phyloP scores from a whole-genome alignment of 2,329 filamentous ascomycete genomes.

The Scopulariopsis brevicaulis region DNA sequence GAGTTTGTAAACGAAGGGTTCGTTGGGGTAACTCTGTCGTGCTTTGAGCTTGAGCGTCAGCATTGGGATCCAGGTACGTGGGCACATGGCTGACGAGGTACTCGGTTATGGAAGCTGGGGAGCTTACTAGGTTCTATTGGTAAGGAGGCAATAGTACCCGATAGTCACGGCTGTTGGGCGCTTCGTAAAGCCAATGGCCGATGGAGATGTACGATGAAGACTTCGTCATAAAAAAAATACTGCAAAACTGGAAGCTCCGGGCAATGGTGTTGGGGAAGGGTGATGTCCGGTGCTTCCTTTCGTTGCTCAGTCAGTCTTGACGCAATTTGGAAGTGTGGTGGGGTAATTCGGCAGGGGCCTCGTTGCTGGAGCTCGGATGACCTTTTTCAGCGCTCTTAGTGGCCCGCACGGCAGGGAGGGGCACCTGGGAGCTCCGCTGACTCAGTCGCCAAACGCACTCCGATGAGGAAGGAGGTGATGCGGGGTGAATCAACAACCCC shows the following conservation, averaged over 20 bases:
- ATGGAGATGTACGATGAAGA: neutral
- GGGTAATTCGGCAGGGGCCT: neutral
- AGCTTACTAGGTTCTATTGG: neutral
- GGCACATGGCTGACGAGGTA: neutral
- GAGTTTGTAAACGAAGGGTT: neutral
- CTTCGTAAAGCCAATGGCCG: neutral
- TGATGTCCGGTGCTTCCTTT: neutral
- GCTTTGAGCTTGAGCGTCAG: neutral
- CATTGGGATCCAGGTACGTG: neutral
- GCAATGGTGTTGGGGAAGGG: neutral
- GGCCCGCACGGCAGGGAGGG: neutral
- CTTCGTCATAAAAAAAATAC: neutral
- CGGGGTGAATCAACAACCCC: neutral
- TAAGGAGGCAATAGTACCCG: neutral
- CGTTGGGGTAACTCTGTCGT: neutral
- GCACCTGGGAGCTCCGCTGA: neutral
- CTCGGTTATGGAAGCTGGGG: neutral
- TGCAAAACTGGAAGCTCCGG: neutral
- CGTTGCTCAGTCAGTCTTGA: neutral
- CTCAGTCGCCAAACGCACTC: neutral
- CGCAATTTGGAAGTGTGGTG: conserved; percentile 2
- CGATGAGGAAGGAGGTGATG: neutral
- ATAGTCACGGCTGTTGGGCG: neutral
- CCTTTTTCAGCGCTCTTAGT: neutral
- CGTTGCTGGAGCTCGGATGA: neutral